Evolutionary conservation across 1,284 basidiomycete genomes (phyloP).

Genomic region (Hemileia vastatrix): DNA sequence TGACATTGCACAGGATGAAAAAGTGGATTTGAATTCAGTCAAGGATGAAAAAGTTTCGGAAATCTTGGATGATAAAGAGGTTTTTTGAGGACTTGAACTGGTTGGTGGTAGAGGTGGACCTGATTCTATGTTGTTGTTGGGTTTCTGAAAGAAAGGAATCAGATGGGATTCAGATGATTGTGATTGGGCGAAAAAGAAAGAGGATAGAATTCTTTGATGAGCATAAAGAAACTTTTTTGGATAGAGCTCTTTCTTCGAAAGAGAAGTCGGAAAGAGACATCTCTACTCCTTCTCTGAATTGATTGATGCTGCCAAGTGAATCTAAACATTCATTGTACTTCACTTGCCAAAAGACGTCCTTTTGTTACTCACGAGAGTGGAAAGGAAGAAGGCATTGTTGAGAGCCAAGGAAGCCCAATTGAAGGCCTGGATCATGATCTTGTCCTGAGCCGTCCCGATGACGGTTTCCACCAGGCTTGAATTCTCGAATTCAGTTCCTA

Average conservation of each 20-base stretch:
- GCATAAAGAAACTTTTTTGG: too few relatives aligned
- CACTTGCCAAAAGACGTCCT: too few relatives aligned
- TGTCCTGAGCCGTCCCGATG: constrained; percentile 58
- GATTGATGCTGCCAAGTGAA: too few relatives aligned
- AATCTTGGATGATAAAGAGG: constrained; percentile 52
- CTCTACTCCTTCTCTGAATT: too few relatives aligned
- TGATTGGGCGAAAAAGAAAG: background rate
- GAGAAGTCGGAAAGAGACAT: too few relatives aligned
- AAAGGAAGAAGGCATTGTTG: constrained; percentile 93
- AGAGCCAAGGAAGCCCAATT: constrained; percentile 85
- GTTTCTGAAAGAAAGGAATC: constrained; percentile 8
- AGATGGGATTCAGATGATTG: background rate
- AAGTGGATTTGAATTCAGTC: constrained; percentile 61
- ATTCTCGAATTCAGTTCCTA: constrained; percentile 56
- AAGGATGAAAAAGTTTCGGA: constrained; percentile 55
- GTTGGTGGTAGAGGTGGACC: constrained; percentile 8
- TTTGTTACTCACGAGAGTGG: constrained; percentile 58
- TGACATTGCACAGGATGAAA: constrained; percentile 65
- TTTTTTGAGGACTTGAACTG: constrained; percentile 16
- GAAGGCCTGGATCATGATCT: constrained; percentile 62
- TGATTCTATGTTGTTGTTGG: too few relatives aligned
- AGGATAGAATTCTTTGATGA: background rate
- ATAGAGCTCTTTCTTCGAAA: too few relatives aligned
- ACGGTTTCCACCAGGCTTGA: constrained; percentile 64
- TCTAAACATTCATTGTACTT: background rate